phyloP scores from a whole-genome alignment of 768 basidiomycete species.

The Auricularia cornea region DNA sequence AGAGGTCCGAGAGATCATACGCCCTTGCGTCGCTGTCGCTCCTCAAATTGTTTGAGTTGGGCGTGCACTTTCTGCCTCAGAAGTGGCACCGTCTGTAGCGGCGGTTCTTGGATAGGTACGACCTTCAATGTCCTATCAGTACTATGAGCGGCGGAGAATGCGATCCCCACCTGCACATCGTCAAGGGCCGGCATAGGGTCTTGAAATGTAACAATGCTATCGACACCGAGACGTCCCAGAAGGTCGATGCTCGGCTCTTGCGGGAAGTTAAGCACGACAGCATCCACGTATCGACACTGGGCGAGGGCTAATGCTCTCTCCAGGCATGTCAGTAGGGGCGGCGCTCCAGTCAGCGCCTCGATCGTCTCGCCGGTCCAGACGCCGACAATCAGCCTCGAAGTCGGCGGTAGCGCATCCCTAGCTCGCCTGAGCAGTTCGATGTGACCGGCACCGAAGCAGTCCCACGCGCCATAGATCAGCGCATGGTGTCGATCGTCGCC shows the following conservation, averaged over 20 bases:
- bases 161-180: not conserved
- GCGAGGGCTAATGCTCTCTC: slow-evolving; percentile 10
- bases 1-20: not conserved
- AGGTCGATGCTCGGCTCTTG: not conserved
- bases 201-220: not conserved
- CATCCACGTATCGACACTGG: slow-evolving; percentile 6
- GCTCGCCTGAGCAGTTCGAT: slow-evolving; percentile 8
- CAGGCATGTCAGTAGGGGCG: slow-evolving; percentile 4
- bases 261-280: not conserved
- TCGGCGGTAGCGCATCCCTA: not conserved
- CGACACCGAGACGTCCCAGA: not conserved
- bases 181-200: not conserved
- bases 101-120: not conserved
- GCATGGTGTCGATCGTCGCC: not conserved
- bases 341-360: slow-evolving; percentile 3
- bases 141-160: too few relatives aligned
- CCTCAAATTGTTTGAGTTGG: not conserved
- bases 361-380: slow-evolving; percentile 9
- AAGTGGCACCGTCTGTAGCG: not conserved
- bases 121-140: not conserved
- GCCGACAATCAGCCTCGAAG: slow-evolving; percentile 5
- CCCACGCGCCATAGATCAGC: slow-evolving; percentile 6
- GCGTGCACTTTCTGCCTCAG: not conserved
- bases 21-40: slow-evolving; percentile 6
- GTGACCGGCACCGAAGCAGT: slow-evolving; percentile 12